Percentiles rank a stretch among this genome's conserved stretches.
Conservation (phyloP, 805 yeast genomes). For the Zygotorulaspora florentina region DNA sequence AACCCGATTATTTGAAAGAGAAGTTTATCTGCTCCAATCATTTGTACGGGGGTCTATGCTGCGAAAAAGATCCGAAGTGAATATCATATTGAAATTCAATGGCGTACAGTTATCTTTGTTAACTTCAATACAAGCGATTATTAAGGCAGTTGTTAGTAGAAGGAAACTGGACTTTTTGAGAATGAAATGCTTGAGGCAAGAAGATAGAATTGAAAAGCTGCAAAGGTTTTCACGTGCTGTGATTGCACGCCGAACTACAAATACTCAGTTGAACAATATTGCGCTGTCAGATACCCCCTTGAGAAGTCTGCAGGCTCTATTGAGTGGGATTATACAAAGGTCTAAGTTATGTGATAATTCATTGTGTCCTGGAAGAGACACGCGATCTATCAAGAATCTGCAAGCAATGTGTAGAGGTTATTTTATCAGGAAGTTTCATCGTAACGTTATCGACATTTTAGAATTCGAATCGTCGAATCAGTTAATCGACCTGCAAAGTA, state of each 20-base stretch:
- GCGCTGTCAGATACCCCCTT: conserved; percentile 10
- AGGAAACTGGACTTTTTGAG: conserved; percentile 23
- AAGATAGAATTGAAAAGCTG: conserved; percentile 28
- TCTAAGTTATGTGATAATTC: background rate
- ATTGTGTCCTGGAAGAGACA: background rate
- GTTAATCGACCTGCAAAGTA: background rate
- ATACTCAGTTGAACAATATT: conserved; percentile 2
- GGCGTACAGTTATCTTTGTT: conserved; percentile 9
- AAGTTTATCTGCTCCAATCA: conserved; percentile 47
- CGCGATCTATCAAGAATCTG: conserved; percentile 29
- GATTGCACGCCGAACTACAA: conserved; percentile 27
- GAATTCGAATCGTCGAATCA: background rate
- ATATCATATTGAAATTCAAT: background rate
- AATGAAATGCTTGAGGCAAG: conserved; percentile 26
- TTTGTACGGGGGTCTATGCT: conserved; percentile 47
- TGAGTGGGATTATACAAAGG: conserved; percentile 10
- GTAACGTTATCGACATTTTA: background rate
- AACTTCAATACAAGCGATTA: conserved; percentile 55
- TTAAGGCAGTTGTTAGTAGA: conserved; percentile 44
- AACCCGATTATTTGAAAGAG: conserved; percentile 52
- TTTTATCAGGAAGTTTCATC: conserved; percentile 32
- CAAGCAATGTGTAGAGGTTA: conserved; percentile 55
- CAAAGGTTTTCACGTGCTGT: conserved; percentile 41
- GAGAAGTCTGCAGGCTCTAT: conserved; percentile 22
- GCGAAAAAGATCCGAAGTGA: conserved; percentile 16